Evolutionary conservation across 139 green algal species (phyloP).

Genomic region (Coelastrella sp.): DNA sequence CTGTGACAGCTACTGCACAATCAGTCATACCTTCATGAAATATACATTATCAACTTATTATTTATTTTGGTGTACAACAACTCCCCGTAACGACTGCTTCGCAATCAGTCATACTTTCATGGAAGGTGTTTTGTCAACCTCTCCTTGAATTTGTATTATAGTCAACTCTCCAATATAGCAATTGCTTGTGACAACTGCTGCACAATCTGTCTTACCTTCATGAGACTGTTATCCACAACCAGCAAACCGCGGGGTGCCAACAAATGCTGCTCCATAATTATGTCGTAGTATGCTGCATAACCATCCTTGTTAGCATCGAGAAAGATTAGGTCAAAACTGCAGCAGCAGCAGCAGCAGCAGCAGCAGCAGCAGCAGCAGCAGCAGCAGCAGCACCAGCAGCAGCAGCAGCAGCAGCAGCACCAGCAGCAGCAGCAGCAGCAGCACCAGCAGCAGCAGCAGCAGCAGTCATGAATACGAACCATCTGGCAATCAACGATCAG

Average conservation of each 20-base stretch:
- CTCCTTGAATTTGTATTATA: too few relatives aligned
- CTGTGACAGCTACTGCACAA: too few relatives aligned
- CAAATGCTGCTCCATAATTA: conserved; percentile 62
- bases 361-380: conserved; percentile 10
- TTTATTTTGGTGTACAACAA: too few relatives aligned
- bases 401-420: neutral
- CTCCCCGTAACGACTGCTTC: too few relatives aligned
- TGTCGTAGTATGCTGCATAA: conserved; percentile 61
- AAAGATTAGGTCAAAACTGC: conserved; percentile 61
- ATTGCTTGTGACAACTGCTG: too few relatives aligned
- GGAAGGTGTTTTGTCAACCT: too few relatives aligned
- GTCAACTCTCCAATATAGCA: too few relatives aligned
- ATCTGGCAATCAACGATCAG: neutral
- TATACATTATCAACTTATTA: too few relatives aligned
- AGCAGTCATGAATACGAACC: neutral
- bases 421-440: conserved; percentile 12
- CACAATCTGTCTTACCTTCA: conserved; percentile 56
- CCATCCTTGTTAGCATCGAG: conserved; percentile 70
- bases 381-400: neutral
- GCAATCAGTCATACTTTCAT: too few relatives aligned
- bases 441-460: too few relatives aligned
- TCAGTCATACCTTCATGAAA: too few relatives aligned
- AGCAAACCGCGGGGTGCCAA: conserved; percentile 57
- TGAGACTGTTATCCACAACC: conserved; percentile 67
- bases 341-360: neutral